Percentiles rank a stretch among this genome's conserved stretches.
Conservation (phyloP, 2,329 filamentous ascomycete species). For the Helicocarpus griseus region DNA sequence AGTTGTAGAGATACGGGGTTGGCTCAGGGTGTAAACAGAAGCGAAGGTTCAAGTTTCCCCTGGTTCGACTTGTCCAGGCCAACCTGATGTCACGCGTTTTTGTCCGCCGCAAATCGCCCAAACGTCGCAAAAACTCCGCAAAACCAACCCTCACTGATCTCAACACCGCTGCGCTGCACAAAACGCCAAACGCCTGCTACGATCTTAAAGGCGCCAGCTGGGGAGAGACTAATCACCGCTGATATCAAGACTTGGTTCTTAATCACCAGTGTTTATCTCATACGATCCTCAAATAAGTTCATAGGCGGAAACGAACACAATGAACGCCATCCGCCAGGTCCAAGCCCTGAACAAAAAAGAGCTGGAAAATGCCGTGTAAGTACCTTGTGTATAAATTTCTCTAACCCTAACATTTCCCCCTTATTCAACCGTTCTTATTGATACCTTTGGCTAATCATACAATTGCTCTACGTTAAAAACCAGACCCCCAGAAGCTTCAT, state of each 20-base stretch:
- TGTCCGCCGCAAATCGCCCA: background rate
- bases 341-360: slow-evolving; percentile 90
- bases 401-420: background rate
- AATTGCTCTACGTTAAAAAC: slow-evolving; percentile 16
- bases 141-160: background rate
- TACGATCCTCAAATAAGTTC: too few species aligned
- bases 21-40: background rate
- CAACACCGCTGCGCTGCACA: background rate
- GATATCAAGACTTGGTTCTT: too few species aligned
- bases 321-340: slow-evolving; percentile 92
- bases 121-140: background rate
- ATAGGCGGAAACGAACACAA: slow-evolving; percentile 37
- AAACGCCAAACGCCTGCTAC: background rate
- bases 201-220: background rate
- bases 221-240: background rate
- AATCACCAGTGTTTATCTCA: too few species aligned
- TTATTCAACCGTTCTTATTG: background rate
- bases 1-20: background rate
- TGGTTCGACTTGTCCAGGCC: background rate
- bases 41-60: background rate
- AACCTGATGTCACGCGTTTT: slow-evolving; percentile 11
- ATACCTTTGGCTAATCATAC: background rate
- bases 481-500: slow-evolving; percentile 76
- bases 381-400: background rate
- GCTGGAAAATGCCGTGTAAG: slow-evolving; percentile 71